These are phyloP conservation scores for Pholiota molesta DNA, from an alignment of 768 basidiomycete genomes.

Conservation along the genomic window DNA sequence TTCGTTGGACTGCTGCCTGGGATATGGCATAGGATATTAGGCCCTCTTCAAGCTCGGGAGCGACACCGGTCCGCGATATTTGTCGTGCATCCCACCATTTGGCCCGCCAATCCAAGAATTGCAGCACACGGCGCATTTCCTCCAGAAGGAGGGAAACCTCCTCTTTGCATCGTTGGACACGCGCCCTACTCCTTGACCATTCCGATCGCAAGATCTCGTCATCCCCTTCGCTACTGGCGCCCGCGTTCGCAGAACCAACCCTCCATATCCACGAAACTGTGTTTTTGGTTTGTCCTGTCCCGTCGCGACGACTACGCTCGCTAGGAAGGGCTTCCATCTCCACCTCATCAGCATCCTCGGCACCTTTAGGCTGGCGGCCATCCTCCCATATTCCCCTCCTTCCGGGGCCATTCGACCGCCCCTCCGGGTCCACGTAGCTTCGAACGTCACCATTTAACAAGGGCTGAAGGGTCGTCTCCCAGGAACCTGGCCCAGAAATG, in stretches of 20 bases:
- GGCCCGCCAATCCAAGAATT: neutral
- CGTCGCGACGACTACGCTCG: neutral
- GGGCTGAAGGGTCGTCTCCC: conserved; percentile 15
- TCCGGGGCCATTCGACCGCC: neutral
- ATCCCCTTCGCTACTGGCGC: neutral
- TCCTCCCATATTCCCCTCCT: conserved; percentile 8
- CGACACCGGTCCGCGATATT: no score
- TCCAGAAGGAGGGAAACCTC: neutral
- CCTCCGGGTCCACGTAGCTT: neutral
- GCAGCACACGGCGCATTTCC: neutral
- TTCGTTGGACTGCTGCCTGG: no score
- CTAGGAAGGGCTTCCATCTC: neutral
- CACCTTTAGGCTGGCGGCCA: neutral
- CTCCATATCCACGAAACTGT: neutral
- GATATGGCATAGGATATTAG: no score
- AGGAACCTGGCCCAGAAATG: conserved; percentile 15
- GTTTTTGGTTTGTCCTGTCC: neutral
- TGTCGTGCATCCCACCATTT: neutral
- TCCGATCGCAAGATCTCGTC: neutral
- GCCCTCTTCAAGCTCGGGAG: no score
- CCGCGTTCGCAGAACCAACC: neutral
- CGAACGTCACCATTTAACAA: conserved; percentile 13
- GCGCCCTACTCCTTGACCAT: neutral
- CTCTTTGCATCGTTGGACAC: neutral
- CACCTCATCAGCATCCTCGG: neutral